phyloP scores from a whole-genome alignment of 345 rosid species.

The Dipteronia dyeriana region DNA sequence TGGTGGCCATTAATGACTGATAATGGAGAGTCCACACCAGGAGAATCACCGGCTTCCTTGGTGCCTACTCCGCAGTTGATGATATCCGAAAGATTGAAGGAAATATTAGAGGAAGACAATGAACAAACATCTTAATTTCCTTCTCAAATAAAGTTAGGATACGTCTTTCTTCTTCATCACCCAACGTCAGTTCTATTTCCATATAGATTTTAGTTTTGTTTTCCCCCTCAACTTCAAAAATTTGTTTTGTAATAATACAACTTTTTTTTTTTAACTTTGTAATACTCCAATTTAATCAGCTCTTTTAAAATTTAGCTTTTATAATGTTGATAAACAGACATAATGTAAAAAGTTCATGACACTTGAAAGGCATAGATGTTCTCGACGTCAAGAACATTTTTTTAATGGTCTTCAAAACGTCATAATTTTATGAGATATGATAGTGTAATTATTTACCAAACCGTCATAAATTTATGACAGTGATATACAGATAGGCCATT shows the following conservation, averaged over 20 bases:
- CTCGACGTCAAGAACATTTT: too few relatives aligned
- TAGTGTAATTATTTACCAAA: too few relatives aligned
- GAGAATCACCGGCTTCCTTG: slow-evolving; percentile 33
- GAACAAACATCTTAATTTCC: neutral
- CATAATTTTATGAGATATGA: too few relatives aligned
- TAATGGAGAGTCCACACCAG: neutral
- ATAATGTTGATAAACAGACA: too few relatives aligned
- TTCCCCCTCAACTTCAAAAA: neutral
- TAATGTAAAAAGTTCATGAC: too few relatives aligned
- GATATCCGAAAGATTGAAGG: slow-evolving; percentile 32
- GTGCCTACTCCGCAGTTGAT: slow-evolving; percentile 39
- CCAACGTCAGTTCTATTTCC: neutral
- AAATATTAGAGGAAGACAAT: slow-evolving; percentile 5
- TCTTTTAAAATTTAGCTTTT: neutral
- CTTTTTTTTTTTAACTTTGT: too few relatives aligned
- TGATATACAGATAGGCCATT: too few relatives aligned
- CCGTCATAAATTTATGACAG: too few relatives aligned
- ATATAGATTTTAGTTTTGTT: neutral
- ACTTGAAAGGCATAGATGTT: too few relatives aligned
- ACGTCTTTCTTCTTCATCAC: neutral
- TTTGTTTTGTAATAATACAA: slow-evolving; percentile 6
- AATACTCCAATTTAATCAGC: neutral
- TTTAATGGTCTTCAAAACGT: too few relatives aligned
- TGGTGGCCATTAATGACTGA: slow-evolving; percentile 26
- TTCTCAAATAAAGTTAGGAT: neutral